Conservation (phyloP, 768 basidiomycete species). For the Amanita molliuscula region DNA sequence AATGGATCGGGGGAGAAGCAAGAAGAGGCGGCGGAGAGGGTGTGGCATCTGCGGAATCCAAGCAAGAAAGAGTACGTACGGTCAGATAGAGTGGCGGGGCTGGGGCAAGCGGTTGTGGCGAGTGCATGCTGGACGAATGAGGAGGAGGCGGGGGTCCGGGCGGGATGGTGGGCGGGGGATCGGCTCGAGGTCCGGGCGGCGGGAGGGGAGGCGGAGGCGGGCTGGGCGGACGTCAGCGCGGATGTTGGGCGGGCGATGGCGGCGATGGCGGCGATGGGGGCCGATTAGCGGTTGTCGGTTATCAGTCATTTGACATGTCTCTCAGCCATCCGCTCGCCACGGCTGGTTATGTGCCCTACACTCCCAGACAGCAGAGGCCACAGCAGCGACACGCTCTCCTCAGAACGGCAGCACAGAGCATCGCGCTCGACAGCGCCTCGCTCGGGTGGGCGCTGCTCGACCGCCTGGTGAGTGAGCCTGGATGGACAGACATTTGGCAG, state of each 20-base stretch:
- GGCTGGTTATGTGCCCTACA: too few relatives aligned
- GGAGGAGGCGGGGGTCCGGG: background rate
- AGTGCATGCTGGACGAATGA: conserved; percentile 7
- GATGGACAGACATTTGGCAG: conserved; percentile 66
- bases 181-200: background rate
- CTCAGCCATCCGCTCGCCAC: too few relatives aligned
- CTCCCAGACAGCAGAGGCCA: too few relatives aligned
- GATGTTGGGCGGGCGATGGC: conserved; percentile 7
- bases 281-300: background rate
- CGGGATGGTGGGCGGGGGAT: conserved; percentile 7
- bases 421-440: conserved; percentile 54
- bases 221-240: conserved; percentile 4
- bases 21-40: background rate
- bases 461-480: conserved; percentile 42
- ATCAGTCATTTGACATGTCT: background rate
- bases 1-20: background rate
- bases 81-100: background rate
- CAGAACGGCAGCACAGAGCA: conserved; percentile 58
- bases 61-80: conserved; percentile 3
- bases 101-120: background rate
- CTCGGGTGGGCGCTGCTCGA: conserved; percentile 76
- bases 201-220: background rate
- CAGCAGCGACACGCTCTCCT: conserved; percentile 16
- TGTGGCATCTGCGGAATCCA: conserved; percentile 2
- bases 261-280: background rate